Percentiles rank a stretch among this genome's conserved stretches.
phyloP scores from a whole-genome alignment of 2,329 filamentous ascomycete species.

The Botrytis cinerea region DNA sequence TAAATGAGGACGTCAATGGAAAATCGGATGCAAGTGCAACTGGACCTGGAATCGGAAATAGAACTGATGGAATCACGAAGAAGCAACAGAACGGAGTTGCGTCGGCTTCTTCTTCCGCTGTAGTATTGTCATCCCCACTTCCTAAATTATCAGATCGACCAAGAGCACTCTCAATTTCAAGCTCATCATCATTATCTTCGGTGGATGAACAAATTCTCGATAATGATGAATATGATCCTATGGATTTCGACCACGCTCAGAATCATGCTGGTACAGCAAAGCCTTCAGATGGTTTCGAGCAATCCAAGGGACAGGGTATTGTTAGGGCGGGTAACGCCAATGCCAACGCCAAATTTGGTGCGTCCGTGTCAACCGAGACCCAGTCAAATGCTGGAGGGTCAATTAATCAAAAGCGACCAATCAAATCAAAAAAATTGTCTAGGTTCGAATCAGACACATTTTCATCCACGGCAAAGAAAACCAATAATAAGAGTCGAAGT shows the following conservation, averaged over 20 bases:
- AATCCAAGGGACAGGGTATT: conserved; percentile 21
- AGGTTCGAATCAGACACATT: conserved; percentile 38
- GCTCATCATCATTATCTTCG: conserved; percentile 44
- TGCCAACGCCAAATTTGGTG: conserved; percentile 32
- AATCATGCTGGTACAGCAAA: conserved; percentile 23
- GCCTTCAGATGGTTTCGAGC: conserved; percentile 13
- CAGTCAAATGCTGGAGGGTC: conserved; percentile 27
- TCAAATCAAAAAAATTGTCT: conserved; percentile 30
- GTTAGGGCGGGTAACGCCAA: conserved; percentile 23
- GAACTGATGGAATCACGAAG: background rate
- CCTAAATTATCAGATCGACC: conserved; percentile 18
- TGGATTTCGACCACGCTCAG: conserved; percentile 24
- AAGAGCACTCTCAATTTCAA: conserved; percentile 39
- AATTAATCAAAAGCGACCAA: conserved; percentile 35
- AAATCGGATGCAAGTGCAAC: conserved; percentile 22
- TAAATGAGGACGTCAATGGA: conserved; percentile 31
- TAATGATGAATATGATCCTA: conserved; percentile 26
- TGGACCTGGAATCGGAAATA: background rate
- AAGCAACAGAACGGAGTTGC: conserved; percentile 22
- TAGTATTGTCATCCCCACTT: conserved; percentile 14
- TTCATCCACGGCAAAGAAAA: conserved; percentile 29
- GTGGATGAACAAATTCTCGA: conserved; percentile 39
- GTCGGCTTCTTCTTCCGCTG: conserved; percentile 7
- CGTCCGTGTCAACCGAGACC: conserved; percentile 37
- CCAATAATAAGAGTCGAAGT: conserved; percentile 23